Percentiles rank a stretch among this genome's conserved stretches.
phyloP scores from a whole-genome alignment of 768 basidiomycete species.

The Russula lepida region DNA sequence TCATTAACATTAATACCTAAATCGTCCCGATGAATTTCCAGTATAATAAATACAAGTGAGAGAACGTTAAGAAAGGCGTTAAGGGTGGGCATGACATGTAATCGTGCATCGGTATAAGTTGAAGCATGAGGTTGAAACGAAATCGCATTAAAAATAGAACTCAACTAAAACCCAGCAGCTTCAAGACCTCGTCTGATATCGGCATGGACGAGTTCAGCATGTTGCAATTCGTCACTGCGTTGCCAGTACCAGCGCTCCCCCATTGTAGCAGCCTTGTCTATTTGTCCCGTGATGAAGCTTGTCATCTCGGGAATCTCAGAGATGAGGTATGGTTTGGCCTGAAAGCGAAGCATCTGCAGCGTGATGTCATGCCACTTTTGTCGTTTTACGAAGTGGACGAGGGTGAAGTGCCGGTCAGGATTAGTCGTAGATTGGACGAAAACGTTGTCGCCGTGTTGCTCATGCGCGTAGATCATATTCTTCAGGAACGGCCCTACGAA shows the following conservation, averaged over 20 bases:
- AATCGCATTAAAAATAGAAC: constrained; percentile 1
- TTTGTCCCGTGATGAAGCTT: constrained; percentile 40
- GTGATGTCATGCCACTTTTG: constrained; percentile 51
- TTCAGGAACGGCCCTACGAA: constrained; percentile 57
- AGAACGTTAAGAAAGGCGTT: background rate
- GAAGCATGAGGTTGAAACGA: background rate
- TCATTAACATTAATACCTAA: constrained; percentile 14
- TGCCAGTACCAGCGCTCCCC: constrained; percentile 49
- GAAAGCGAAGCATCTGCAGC: constrained; percentile 48
- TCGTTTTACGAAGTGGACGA: constrained; percentile 47
- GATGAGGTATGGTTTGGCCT: constrained; percentile 43
- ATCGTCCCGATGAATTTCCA: background rate
- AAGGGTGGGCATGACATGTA: background rate
- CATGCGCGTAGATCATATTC: constrained; percentile 48
- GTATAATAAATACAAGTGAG: constrained; percentile 4
- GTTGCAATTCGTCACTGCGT: constrained; percentile 52
- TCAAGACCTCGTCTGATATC: constrained; percentile 62
- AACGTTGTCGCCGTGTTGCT: constrained; percentile 38
- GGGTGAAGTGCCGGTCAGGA: constrained; percentile 20
- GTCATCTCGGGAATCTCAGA: constrained; percentile 38
- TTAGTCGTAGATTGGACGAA: constrained; percentile 17
- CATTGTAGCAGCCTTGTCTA: constrained; percentile 34
- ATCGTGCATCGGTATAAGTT: background rate
- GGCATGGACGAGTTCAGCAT: constrained; percentile 48
- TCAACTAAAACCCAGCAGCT: constrained; percentile 51